A percentile compares a stretch with the other conserved stretches of the same genome.
phyloP scores from a whole-genome alignment of 306 rosid genomes.

The Astragalus membranaceus region DNA sequence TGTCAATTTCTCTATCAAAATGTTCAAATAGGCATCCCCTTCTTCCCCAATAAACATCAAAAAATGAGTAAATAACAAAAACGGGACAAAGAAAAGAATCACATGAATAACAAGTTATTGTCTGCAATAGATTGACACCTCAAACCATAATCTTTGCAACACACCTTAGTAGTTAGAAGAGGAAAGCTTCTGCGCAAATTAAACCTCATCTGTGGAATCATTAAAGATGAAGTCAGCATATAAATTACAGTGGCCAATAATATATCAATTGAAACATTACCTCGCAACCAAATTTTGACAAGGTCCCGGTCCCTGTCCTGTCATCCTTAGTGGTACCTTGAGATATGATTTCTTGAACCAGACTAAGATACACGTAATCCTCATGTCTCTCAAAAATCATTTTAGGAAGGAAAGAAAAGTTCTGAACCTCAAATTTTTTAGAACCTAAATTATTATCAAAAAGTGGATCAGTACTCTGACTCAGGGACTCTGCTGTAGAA shows the following conservation, averaged over 20 bases:
- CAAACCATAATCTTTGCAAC: conserved; percentile 22
- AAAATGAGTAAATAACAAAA: neutral
- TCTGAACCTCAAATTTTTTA: conserved; percentile 49
- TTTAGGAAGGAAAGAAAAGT: conserved; percentile 81
- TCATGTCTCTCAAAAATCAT: conserved; percentile 70
- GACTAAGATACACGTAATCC: conserved; percentile 65
- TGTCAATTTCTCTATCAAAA: conserved; percentile 29
- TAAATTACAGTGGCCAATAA: conserved; percentile 11
- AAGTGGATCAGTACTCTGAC: conserved; percentile 36
- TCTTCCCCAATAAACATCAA: neutral
- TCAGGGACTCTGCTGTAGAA: conserved; percentile 36
- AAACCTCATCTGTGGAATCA: conserved; percentile 69
- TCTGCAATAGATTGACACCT: neutral
- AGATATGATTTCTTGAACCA: conserved; percentile 76
- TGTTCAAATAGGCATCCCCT: conserved; percentile 13
- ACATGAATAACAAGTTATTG: neutral
- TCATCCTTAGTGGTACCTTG: conserved; percentile 76
- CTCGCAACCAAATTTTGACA: conserved; percentile 93
- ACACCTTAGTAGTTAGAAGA: conserved; percentile 89
- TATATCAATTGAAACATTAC: conserved; percentile 32
- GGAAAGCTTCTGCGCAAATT: conserved; percentile 83
- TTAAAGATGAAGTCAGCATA: conserved; percentile 16
- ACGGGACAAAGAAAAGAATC: neutral
- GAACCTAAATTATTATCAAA: conserved; percentile 30
- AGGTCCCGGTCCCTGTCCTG: conserved; percentile 92